These are phyloP conservation scores for Tetracladium marchalianum DNA, from an alignment of 495 filamentous ascomycete genomes.

Conservation along the genomic window DNA sequence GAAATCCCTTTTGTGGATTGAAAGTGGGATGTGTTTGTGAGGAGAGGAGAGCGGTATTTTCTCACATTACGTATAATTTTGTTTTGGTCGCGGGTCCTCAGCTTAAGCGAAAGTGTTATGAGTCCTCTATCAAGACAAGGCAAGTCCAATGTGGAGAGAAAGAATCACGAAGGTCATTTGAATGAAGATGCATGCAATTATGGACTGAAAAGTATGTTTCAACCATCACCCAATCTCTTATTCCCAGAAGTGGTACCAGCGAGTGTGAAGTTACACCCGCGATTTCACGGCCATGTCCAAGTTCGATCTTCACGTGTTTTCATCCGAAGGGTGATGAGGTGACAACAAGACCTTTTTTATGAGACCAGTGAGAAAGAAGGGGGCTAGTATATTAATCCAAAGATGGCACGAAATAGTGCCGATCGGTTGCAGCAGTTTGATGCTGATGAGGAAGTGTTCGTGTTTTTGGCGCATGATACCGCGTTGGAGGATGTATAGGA, in stretches of 20 bases:
- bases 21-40: too few species aligned
- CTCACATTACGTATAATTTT: too few species aligned
- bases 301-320: slow-evolving; percentile 29
- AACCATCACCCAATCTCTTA: slow-evolving; percentile 39
- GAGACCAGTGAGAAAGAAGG: slow-evolving; percentile 11
- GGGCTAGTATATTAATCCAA: slow-evolving; percentile 17
- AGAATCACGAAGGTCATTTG: too few species aligned
- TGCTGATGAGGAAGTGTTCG: slow-evolving; percentile 38
- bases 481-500: slow-evolving; percentile 34
- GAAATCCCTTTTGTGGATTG: too few species aligned
- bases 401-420: slow-evolving; percentile 26
- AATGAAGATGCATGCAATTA: too few species aligned
- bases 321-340: slow-evolving; percentile 8
- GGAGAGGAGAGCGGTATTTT: too few species aligned
- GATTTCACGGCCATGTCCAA: slow-evolving; percentile 28
- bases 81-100: too few species aligned
- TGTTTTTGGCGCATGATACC: slow-evolving; percentile 44
- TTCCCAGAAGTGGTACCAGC: slow-evolving; percentile 34
- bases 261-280: slow-evolving; percentile 4
- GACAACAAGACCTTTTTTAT: slow-evolving; percentile 28
- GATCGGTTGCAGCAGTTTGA: slow-evolving; percentile 37
- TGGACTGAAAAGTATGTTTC: slow-evolving; percentile 41
- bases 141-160: too few species aligned
- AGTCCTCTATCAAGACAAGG: too few species aligned
- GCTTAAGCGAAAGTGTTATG: too few species aligned